Conservation (phyloP, 2,329 filamentous ascomycete species). For the Mycosphaerella sp. region DNA sequence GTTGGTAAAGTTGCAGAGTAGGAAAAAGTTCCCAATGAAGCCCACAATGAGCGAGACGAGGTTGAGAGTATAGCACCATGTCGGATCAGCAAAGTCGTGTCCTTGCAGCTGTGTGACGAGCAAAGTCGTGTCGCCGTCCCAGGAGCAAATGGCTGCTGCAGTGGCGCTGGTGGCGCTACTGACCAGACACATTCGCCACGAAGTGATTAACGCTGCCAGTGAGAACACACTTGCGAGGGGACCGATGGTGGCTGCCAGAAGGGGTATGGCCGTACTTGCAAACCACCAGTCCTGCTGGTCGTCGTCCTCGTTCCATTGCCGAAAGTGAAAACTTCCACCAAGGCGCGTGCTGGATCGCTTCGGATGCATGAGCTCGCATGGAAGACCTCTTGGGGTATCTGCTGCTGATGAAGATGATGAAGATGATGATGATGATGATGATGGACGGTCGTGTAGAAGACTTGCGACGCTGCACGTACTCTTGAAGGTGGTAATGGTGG, state of each 20-base stretch:
- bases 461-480: slow-evolving; percentile 11
- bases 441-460: slow-evolving; percentile 12
- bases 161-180: slow-evolving; percentile 41
- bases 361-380: slow-evolving; percentile 10
- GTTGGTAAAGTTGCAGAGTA: slow-evolving; percentile 81
- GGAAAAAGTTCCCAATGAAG: slow-evolving; percentile 69
- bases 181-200: slow-evolving; percentile 61
- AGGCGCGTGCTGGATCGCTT: not conserved
- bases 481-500: slow-evolving; percentile 9
- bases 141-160: slow-evolving; percentile 25
- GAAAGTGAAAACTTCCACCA: slow-evolving; percentile 24
- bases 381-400: slow-evolving; percentile 10
- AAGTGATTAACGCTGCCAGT: slow-evolving; percentile 74
- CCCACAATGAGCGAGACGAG: slow-evolving; percentile 70
- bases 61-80: slow-evolving; percentile 69
- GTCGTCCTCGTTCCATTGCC: slow-evolving; percentile 32
- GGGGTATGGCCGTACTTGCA: slow-evolving; percentile 36
- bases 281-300: slow-evolving; percentile 34
- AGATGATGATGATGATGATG: not conserved
- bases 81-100: slow-evolving; percentile 58
- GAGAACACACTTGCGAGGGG: slow-evolving; percentile 84
- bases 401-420: not conserved
- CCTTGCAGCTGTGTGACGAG: slow-evolving; percentile 48
- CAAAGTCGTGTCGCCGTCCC: slow-evolving; percentile 18
- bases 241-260: slow-evolving; percentile 76